A percentile compares a stretch with the other conserved stretches of the same genome.
phyloP scores from a whole-genome alignment of 106 monocot species.

The Dioscorea zingiberensis region DNA sequence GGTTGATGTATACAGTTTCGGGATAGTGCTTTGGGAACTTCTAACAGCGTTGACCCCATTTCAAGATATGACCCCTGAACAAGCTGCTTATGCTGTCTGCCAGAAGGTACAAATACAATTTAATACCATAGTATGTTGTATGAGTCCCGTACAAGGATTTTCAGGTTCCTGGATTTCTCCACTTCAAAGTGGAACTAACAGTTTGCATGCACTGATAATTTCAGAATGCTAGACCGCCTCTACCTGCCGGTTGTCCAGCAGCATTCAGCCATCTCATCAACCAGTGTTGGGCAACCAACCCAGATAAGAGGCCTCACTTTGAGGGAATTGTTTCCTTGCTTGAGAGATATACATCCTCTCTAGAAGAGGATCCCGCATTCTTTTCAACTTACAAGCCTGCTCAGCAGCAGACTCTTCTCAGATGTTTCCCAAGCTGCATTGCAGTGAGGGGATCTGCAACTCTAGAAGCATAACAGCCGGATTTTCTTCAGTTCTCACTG shows the following conservation, averaged over 20 bases:
- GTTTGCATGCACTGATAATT: not conserved
- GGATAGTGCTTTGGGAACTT: constrained; percentile 84
- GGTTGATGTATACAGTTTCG: constrained; percentile 98
- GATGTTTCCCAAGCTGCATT: constrained; percentile 41
- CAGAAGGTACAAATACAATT: constrained; percentile 67
- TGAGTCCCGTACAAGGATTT: no score
- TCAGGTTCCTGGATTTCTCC: no score
- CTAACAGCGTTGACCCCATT: constrained; percentile 79
- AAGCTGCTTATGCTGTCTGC: constrained; percentile 89
- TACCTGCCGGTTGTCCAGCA: constrained; percentile 55
- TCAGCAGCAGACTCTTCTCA: constrained; percentile 20
- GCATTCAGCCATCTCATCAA: constrained; percentile 71
- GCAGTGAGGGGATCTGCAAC: constrained; percentile 19
- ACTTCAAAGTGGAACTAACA: no score
- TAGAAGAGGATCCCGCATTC: constrained; percentile 54
- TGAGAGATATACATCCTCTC: constrained; percentile 46
- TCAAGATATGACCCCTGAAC: constrained; percentile 85
- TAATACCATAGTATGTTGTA: no score
- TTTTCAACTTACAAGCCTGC: constrained; percentile 53
- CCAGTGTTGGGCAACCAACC: constrained; percentile 73
- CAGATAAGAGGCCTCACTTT: constrained; percentile 71
- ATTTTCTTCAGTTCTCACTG: not conserved
- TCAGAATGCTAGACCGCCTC: constrained; percentile 78
- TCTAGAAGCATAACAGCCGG: constrained; percentile 10
- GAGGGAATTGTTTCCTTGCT: constrained; percentile 68